Base-by-base conservation (phyloP, 78 protist genomes). In the Dictyostelium firmibasis region DNA sequence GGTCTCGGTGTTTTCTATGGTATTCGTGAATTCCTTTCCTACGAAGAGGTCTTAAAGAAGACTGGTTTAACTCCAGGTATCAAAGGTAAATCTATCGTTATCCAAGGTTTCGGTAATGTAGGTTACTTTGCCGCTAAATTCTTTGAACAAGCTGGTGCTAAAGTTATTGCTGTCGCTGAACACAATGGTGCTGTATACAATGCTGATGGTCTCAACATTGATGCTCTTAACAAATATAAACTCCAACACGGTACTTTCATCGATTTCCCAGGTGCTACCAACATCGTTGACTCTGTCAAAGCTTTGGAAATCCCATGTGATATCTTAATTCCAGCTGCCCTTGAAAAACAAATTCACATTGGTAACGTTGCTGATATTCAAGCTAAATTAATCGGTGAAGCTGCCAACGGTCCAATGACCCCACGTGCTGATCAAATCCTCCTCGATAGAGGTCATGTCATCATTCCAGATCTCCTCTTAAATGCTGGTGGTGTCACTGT, bases 401-500 rank as follows among this genome's bases (percentile, higher is more conserved):
- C 98, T 29, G 98, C 99, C 77, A 97, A 96, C 96, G 99, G 99
- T 43, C 98, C 98, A 77, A 50, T 78, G 93, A 98, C 99, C 78
- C 97, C 97, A 33, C 85, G 85, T 81, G 97, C 96, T 27, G 97
- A 96, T 83, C 86, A 81, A 33, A 75, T 76, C 74, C 91, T 96
- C 74, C 38, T 25, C 60, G 38, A 60, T 25, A 75, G 82, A n/a
- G 98, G 98, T 77, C 79, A 91, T 64, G 69, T 97, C 74, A 78
- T 97, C 95, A 92, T 97, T 33, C 98, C 98, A 81, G 98, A 97
- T 81, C 47, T 97, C 41, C 67, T 91, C 33, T 81, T 93, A 72
- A 97, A 97, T 70, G 98, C 98, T 74, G 98, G 98, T 77, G 98
- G 98, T 97, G 98, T 97, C 86, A 97, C 97, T 87, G 98, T 96